phyloP scores from a whole-genome alignment of 768 basidiomycete species.

The Suillus clintonianus region DNA sequence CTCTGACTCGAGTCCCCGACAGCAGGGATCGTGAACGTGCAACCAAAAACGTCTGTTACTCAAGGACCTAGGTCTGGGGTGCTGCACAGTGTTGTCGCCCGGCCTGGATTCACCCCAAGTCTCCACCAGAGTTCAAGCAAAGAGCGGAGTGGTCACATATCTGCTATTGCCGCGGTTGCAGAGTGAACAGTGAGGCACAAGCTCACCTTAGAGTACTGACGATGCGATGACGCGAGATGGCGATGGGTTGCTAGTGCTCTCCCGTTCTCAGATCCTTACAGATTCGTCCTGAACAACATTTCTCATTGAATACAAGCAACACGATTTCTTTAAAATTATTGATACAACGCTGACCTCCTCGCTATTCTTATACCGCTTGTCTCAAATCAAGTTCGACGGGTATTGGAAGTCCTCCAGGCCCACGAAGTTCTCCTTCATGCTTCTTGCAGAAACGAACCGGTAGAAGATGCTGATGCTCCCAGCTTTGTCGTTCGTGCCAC shows the following conservation, averaged over 20 bases:
- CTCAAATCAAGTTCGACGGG: slow-evolving; percentile 80
- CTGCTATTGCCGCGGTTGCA: not conserved
- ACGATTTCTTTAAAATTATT: not conserved
- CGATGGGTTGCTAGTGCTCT: not conserved
- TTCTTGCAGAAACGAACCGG: slow-evolving; percentile 85
- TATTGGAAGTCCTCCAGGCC: slow-evolving; percentile 79
- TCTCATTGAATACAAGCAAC: not conserved
- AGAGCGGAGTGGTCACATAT: not conserved
- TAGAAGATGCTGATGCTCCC: slow-evolving; percentile 78
- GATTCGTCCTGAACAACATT: not conserved
- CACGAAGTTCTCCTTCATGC: slow-evolving; percentile 97
- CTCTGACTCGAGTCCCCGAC: not conserved
- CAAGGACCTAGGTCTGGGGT: not conserved
- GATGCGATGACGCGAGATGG: not conserved
- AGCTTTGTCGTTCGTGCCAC: slow-evolving; percentile 98
- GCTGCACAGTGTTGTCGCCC: not conserved
- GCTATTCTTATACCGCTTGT: not conserved
- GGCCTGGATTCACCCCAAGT: too few species aligned
- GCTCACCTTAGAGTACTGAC: not conserved
- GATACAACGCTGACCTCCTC: not conserved
- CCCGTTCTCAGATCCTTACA: not conserved
- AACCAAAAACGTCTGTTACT: not conserved
- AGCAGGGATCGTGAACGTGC: not conserved
- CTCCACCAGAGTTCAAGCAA: not conserved
- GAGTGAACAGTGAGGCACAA: not conserved